phyloP scores from a whole-genome alignment of 495 filamentous ascomycete species.

The Penicillium goetzii region DNA sequence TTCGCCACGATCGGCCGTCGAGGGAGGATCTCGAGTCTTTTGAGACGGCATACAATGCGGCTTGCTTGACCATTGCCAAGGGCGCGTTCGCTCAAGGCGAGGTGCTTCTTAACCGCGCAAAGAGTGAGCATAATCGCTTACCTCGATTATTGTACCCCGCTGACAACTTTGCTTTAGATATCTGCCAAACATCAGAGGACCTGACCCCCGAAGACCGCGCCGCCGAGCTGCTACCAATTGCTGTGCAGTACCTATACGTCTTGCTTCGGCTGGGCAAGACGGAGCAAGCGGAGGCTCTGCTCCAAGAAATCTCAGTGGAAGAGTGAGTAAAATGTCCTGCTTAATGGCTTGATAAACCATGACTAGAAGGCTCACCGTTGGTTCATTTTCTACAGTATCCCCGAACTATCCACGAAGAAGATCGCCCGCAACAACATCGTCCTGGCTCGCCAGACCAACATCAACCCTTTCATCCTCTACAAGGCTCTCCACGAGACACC shows the following conservation, averaged over 20 bases:
- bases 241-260: slow-evolving; percentile 85
- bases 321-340: slow-evolving; percentile 52
- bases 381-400: slow-evolving; percentile 58
- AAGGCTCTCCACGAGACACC: slow-evolving; percentile 64
- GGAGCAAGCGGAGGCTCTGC: slow-evolving; percentile 70
- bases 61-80: slow-evolving; percentile 80
- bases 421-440: slow-evolving; percentile 81
- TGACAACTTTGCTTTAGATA: slow-evolving; percentile 51
- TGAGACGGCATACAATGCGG: slow-evolving; percentile 91
- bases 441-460: slow-evolving; percentile 55
- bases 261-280: slow-evolving; percentile 70
- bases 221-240: slow-evolving; percentile 81
- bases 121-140: slow-evolving; percentile 45
- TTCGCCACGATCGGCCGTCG: slow-evolving; percentile 58
- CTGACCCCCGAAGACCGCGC: slow-evolving; percentile 80
- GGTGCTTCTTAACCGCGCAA: slow-evolving; percentile 79
- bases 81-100: slow-evolving; percentile 76
- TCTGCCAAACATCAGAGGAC: slow-evolving; percentile 84
- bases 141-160: neutral
- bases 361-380: neutral
- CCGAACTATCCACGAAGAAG: slow-evolving; percentile 74
- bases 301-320: slow-evolving; percentile 63
- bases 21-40: slow-evolving; percentile 87
- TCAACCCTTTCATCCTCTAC: slow-evolving; percentile 80
- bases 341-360: slow-evolving; percentile 3